Percentiles rank a stretch among this genome's conserved stretches.
These are phyloP conservation scores for Citrus maxima DNA, from an alignment of 345 rosid genomes.

Conservation along the genomic window DNA sequence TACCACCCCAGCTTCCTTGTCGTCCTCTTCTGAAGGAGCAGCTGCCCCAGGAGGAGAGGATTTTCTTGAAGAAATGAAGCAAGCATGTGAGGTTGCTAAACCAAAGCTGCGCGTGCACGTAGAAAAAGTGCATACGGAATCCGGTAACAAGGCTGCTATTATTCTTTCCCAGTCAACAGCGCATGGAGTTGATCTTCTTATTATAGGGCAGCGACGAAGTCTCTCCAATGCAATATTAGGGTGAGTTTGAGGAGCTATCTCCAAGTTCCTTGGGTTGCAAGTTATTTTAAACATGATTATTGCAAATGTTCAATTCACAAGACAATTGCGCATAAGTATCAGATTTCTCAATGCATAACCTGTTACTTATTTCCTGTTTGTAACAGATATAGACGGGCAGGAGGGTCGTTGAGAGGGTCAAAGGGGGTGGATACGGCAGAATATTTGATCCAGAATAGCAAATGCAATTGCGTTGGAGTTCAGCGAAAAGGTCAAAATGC, in stretches of 20 bases:
- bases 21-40: constrained; percentile 7
- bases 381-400: constrained; percentile 40
- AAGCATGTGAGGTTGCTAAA: constrained; percentile 52
- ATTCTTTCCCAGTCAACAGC: constrained; percentile 49
- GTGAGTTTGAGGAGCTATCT: constrained; percentile 27
- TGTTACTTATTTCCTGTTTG: neutral
- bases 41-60: constrained; percentile 37
- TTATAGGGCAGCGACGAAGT: constrained; percentile 71
- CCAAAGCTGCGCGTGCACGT: constrained; percentile 47
- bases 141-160: constrained; percentile 46
- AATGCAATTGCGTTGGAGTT: constrained; percentile 79
- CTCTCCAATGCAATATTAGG: constrained; percentile 65
- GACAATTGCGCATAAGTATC: neutral
- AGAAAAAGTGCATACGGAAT: constrained; percentile 42
- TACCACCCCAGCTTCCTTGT: neutral
- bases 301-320: neutral
- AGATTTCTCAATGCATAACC: neutral
- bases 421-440: constrained; percentile 68
- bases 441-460: constrained; percentile 76
- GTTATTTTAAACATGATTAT: neutral
- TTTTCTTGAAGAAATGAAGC: constrained; percentile 72
- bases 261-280: constrained; percentile 2
- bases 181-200: constrained; percentile 54
- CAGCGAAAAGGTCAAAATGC: constrained; percentile 78
- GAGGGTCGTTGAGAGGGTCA: constrained; percentile 46